A percentile compares a stretch with the other conserved stretches of the same genome.
phyloP scores from a whole-genome alignment of 1,139 yeast genomes.

The Candida dubliniensis region DNA sequence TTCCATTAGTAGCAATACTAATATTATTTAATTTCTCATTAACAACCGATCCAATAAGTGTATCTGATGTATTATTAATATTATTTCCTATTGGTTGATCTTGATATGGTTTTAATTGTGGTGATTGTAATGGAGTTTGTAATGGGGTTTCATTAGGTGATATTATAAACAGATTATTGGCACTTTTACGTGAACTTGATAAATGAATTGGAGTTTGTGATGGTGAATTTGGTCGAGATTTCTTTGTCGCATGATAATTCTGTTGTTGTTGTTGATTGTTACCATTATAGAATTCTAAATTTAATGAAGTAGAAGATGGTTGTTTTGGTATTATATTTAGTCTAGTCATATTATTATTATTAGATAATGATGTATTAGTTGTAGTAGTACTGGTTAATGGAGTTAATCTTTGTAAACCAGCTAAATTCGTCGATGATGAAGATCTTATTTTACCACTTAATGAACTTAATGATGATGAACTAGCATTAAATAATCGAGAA shows the following conservation, averaged over 20 bases:
- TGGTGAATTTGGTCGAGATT: constrained; percentile 47
- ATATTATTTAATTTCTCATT: constrained; percentile 22
- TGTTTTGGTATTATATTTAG: constrained; percentile 13
- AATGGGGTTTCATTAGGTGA: constrained; percentile 21
- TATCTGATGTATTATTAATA: constrained; percentile 4
- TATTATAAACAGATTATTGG: constrained; percentile 16
- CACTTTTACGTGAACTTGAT: constrained; percentile 4
- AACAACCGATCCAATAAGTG: constrained; percentile 21
- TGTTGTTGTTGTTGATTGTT: constrained; percentile 10
- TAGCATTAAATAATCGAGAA: constrained; percentile 21
- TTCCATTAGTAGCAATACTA: constrained; percentile 43
- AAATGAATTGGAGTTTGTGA: constrained; percentile 13
- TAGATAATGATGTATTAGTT: constrained; percentile 12
- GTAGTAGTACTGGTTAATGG: constrained; percentile 30
- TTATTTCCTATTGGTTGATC: constrained; percentile 4
- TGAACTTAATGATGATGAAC: constrained; percentile 28
- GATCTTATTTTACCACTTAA: constrained; percentile 22
- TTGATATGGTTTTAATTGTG: constrained; percentile 33
- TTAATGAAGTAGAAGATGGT: constrained; percentile 23
- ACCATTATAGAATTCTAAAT: constrained; percentile 27
- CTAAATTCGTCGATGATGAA: constrained; percentile 22
- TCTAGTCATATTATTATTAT: constrained; percentile 7
- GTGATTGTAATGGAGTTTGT: constrained; percentile 46
- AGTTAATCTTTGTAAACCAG: constrained; percentile 37
- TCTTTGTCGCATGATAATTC: constrained; percentile 22